Evolutionary conservation across 169 alveolate genomes (phyloP).

Genomic region (Plasmodium cynomolgi): DNA sequence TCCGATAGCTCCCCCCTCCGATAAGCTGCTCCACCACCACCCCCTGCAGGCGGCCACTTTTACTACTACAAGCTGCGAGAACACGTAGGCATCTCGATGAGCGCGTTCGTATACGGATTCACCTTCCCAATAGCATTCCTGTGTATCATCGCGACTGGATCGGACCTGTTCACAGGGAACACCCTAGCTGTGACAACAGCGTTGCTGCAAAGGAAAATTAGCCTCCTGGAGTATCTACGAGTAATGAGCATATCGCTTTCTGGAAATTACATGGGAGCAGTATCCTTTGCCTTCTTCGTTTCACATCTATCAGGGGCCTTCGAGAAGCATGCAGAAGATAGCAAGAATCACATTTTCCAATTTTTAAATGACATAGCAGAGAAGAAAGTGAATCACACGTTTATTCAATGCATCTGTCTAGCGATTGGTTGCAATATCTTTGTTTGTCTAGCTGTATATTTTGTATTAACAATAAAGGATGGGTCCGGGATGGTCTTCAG

Average conservation of each 20-base stretch:
- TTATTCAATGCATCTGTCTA: constrained; percentile 75
- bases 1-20: background rate
- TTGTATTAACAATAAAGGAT: constrained; percentile 56
- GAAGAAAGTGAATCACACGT: constrained; percentile 72
- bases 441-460: constrained; percentile 85
- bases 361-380: constrained; percentile 48
- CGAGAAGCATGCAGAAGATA: background rate
- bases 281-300: constrained; percentile 75
- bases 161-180: constrained; percentile 86
- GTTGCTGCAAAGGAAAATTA: constrained; percentile 39
- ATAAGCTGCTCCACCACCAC: background rate
- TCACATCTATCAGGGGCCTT: constrained; percentile 80
- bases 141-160: constrained; percentile 81
- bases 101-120: constrained; percentile 78
- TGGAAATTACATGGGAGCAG: constrained; percentile 85
- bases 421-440: constrained; percentile 84
- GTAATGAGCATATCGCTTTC: constrained; percentile 78
- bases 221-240: constrained; percentile 14
- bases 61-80: constrained; percentile 58
- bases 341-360: constrained; percentile 51
- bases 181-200: constrained; percentile 80
- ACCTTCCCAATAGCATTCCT: constrained; percentile 83
- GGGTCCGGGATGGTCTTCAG: constrained; percentile 77
- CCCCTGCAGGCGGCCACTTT: constrained; percentile 49
- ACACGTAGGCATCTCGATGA: constrained; percentile 41